A percentile compares a stretch with the other conserved stretches of the same genome.
Conservation (phyloP, 805 yeast genomes). For the Candida maltosa region DNA sequence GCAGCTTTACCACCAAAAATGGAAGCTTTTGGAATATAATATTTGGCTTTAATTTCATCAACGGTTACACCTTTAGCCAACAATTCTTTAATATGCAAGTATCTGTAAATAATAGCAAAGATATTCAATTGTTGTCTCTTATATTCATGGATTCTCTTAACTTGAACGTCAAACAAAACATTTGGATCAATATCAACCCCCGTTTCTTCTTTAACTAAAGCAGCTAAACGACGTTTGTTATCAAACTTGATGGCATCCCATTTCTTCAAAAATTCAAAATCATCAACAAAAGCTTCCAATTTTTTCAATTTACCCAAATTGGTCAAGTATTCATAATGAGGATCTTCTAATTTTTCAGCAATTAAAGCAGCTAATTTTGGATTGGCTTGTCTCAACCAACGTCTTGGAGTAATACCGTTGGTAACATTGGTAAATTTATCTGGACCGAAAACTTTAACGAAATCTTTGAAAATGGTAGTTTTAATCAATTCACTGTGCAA, state of each 20-base stretch:
- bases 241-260: constrained; percentile 72
- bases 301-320: constrained; percentile 65
- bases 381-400: constrained; percentile 94
- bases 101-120: constrained; percentile 83
- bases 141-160: constrained; percentile 92
- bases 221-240: constrained; percentile 68
- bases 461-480: constrained; percentile 87
- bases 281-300: constrained; percentile 65
- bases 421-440: constrained; percentile 90
- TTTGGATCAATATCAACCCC: constrained; percentile 67
- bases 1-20: constrained; percentile 95
- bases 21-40: constrained; percentile 70
- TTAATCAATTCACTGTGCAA: constrained; percentile 87
- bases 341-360: constrained; percentile 63
- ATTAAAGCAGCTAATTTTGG: constrained; percentile 77
- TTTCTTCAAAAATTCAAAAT: constrained; percentile 57
- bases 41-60: constrained; percentile 53
- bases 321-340: constrained; percentile 61
- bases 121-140: constrained; percentile 93
- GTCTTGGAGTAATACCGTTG: constrained; percentile 93
- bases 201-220: constrained; percentile 60
- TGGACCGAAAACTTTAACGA: constrained; percentile 75
- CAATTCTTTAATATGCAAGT: constrained; percentile 69
- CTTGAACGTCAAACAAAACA: constrained; percentile 86
- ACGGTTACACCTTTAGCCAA: constrained; percentile 44